Percentiles rank a stretch among this genome's conserved stretches.
Conservation (phyloP, 1,139 yeast species). For the Pichia terricola region DNA sequence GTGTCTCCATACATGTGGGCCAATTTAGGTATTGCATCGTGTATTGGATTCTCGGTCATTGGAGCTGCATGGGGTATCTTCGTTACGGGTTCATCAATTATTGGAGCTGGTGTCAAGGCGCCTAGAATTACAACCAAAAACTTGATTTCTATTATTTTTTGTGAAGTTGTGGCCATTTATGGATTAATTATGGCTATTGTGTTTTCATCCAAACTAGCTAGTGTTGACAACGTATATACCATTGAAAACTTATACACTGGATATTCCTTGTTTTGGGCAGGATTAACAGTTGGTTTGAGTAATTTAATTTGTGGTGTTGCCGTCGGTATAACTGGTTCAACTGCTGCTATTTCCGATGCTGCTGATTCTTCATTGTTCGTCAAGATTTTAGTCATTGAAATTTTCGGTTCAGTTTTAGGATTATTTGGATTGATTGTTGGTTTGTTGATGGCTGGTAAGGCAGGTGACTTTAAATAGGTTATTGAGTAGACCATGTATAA, state of each 20-base stretch:
- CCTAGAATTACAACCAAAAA: constrained; percentile 97
- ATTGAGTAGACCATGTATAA: background rate
- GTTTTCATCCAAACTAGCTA: constrained; percentile 79
- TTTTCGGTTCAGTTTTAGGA: constrained; percentile 93
- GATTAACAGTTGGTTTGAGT: constrained; percentile 87
- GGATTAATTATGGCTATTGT: constrained; percentile 98
- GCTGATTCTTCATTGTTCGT: constrained; percentile 94
- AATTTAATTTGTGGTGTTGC: constrained; percentile 95
- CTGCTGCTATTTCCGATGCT: constrained; percentile 97
- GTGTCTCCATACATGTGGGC: constrained; percentile 99
- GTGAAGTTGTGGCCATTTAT: constrained; percentile 98
- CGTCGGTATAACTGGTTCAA: constrained; percentile 95
- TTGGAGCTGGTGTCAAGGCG: constrained; percentile 97
- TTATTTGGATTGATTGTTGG: constrained; percentile 93
- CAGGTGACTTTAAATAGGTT: constrained; percentile 52
- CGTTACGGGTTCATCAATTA: constrained; percentile 85
- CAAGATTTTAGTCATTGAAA: constrained; percentile 91
- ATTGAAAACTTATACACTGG: constrained; percentile 88
- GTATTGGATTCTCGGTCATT: constrained; percentile 89
- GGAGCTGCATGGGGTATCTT: constrained; percentile 99
- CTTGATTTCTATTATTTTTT: constrained; percentile 90
- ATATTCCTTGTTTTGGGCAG: constrained; percentile 96
- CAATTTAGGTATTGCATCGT: constrained; percentile 76
- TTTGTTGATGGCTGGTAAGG: constrained; percentile 92
- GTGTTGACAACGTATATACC: constrained; percentile 61